Base-by-base conservation (phyloP, 805 yeast species). In the Saccharomycopsis sp. region DNA sequence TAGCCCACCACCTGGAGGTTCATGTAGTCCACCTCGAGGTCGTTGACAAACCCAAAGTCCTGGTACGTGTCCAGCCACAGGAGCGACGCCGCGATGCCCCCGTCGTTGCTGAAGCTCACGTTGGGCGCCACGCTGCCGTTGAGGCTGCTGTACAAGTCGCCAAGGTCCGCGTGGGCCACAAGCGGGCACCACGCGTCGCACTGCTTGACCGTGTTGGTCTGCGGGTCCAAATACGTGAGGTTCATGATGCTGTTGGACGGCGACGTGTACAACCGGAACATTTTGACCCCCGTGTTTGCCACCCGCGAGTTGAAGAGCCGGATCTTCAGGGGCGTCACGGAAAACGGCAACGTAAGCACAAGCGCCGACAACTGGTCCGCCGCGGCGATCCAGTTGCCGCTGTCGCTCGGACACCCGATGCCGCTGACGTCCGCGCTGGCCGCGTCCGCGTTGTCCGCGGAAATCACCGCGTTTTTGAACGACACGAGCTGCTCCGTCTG, bases 111-210 rank as follows among this genome's bases (percentile, higher is more conserved):
- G 50, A 53, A 57, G 50, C 59, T 50, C 59, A 50, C n/a, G n/a
- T 54, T 51, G 34, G 58, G 65, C 2, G 62, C 57, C 1, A 67
- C 62, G 7, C 68, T 61, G n/a, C 65, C 59, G 53, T 73, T 66
- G 7, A 68, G 37, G 7, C 67, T 65, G 2, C 70, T 66, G 20
- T 66, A 59, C 14, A 72, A 65, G 14, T 57, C 14, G 37, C 65
- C 48, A 52, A 85, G 68, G 1, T 68, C 66, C 0, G 75, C 57
- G 12, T 69, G 68, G 29, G 76, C 75, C 1, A 78, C 71, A 24
- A 92, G 73, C 0, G 97, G 96, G 70, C 99, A 94, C 79, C 81
- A 85, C 0, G 97, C 95, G 69, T 91, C 97, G 75, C 99, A 94
- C 66, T 73, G 73, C 15, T 72, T 68, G 2, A 78, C 54, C n/a